Percentiles rank a stretch among this genome's conserved stretches.
phyloP scores from a whole-genome alignment of 192 early-diverging fungal species.

The Chytriomyces confervae region DNA sequence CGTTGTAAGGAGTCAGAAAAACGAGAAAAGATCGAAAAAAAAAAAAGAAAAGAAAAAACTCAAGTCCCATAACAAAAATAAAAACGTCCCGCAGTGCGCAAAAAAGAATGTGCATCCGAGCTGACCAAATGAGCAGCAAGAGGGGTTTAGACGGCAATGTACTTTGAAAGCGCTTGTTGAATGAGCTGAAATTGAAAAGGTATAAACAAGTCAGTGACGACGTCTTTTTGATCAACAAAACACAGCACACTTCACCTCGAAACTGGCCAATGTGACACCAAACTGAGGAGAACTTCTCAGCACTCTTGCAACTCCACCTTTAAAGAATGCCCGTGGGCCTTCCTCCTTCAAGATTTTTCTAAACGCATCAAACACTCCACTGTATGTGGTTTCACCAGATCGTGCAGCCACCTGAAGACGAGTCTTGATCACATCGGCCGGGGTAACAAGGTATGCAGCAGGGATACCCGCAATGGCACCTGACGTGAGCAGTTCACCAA shows the following conservation, averaged over 20 bases:
- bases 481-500: conserved; percentile 74
- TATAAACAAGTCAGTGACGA: background rate
- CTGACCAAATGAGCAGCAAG: no score
- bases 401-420: conserved; percentile 90
- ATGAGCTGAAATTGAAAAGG: conserved; percentile 15
- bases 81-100: background rate
- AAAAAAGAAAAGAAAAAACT: no score
- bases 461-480: conserved; percentile 95
- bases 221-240: background rate
- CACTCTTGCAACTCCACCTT: conserved; percentile 89
- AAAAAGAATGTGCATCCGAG: background rate
- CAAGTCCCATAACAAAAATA: no score
- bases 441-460: conserved; percentile 94
- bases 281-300: conserved; percentile 94
- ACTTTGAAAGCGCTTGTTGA: conserved; percentile 28
- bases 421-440: conserved; percentile 97
- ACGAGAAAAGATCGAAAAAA: no score
- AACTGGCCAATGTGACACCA: conserved; percentile 90
- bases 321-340: conserved; percentile 93
- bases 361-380: conserved; percentile 84
- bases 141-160: conserved; percentile 11
- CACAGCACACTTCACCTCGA: conserved; percentile 58
- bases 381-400: conserved; percentile 83
- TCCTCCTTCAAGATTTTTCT: conserved; percentile 86
- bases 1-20: no score